These are phyloP conservation scores for Aurinia saxatilis DNA, from an alignment of 345 rosid species.

Conservation along the genomic window DNA sequence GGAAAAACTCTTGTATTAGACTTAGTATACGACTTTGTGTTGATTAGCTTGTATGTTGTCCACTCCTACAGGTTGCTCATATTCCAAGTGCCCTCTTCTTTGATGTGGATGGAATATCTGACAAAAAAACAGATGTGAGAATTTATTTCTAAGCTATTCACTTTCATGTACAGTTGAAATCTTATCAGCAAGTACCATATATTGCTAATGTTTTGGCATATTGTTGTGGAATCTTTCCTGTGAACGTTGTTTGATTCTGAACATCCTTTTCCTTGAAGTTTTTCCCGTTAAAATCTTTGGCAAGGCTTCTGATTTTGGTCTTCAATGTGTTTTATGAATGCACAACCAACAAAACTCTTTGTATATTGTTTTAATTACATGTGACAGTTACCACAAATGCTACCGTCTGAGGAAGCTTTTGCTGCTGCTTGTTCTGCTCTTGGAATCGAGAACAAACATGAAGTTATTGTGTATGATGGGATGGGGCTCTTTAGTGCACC, in stretches of 20 bases:
- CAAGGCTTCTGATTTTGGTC: neutral
- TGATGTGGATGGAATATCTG: slow-evolving; percentile 88
- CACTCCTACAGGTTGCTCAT: slow-evolving; percentile 69
- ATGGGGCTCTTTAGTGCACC: slow-evolving; percentile 85
- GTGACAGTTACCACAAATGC: slow-evolving; percentile 72
- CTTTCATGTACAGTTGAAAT: too few relatives aligned
- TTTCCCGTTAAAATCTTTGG: neutral
- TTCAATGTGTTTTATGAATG: neutral
- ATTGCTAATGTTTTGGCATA: neutral
- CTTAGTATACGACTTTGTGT: neutral
- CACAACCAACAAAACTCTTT: neutral
- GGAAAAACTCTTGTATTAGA: neutral
- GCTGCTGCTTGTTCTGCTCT: slow-evolving; percentile 83
- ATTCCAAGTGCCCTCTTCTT: slow-evolving; percentile 95
- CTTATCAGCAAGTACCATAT: neutral
- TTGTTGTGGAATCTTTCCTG: neutral
- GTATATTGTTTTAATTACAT: neutral
- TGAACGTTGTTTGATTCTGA: neutral
- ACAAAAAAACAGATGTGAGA: slow-evolving; percentile 57
- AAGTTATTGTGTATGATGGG: slow-evolving; percentile 78
- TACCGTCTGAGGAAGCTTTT: slow-evolving; percentile 81
- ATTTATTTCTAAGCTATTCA: neutral
- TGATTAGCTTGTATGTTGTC: slow-evolving; percentile 12
- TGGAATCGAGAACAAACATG: slow-evolving; percentile 68
- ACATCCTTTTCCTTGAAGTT: neutral